Base-by-base conservation (phyloP, 2,329 filamentous ascomycete species). In the Septoria petroselini region DNA sequence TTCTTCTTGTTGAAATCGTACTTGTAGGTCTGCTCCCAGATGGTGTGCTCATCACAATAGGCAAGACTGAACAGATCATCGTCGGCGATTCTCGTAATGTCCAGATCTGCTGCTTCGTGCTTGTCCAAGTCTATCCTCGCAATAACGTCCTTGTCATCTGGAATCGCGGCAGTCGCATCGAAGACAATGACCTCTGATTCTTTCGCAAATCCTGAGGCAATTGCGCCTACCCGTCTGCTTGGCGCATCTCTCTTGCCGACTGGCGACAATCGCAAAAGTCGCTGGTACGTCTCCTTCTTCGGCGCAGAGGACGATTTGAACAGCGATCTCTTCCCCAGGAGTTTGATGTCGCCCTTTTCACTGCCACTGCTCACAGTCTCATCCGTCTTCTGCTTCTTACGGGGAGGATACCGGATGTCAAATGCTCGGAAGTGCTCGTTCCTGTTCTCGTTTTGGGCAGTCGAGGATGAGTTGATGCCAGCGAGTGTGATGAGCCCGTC, bases 351-450 rank as follows among this genome's bases (percentile, higher is more conserved):
- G 15, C 64, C 69, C 41, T 62, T 34, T 38, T 62, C 53, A 3
- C 61, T 46, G 55, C 59, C 68, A 3, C 61, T 45, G 55, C 59
- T 68, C 57, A 75, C 69, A 21, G 59, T 58, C 8, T 60, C 62
- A 19, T 67, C 58, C 1, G 63, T 57, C 58, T 69, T 68, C 41
- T 69, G 58, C 39, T 65, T 68, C 61, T 75, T 76, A 42, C 65
- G 68, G 47, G 73, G 72, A 1, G 78, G 77, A 56, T 78, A 76
- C 52, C 73, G 69, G 56, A 93, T 76, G 55, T 79, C 76, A 63
- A 95, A 86, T 7, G 87, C 79, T 57, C 90, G 82, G 58, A 97
- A 82, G 71, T 96, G 91, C 64, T 87, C 78, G 67, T 96, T 96
- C 65, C 81, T 85, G 57, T 86, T 87, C 57, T 83, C 82, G 60